These are phyloP conservation scores for Exophiala mesophila DNA, from an alignment of 2,329 filamentous ascomycete genomes.

Conservation along the genomic window DNA sequence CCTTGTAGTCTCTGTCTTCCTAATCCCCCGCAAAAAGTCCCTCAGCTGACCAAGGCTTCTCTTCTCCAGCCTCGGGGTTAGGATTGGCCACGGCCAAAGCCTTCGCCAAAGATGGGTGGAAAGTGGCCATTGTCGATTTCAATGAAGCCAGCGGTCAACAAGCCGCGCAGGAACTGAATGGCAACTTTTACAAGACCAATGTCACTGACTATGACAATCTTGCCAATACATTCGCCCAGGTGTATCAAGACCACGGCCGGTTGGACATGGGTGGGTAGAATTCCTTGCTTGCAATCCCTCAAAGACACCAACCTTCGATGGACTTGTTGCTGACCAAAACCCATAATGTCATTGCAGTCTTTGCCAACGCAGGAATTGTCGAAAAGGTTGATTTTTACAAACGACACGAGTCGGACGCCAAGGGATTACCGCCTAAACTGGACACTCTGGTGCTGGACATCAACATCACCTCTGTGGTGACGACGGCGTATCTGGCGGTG, in stretches of 20 bases:
- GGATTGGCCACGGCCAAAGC: slow-evolving; percentile 40
- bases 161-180: not conserved
- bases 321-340: too few species aligned
- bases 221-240: slow-evolving; percentile 3
- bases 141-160: slow-evolving; percentile 31
- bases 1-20: not conserved
- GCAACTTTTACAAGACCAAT: slow-evolving; percentile 12
- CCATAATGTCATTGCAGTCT: not conserved
- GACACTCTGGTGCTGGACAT: slow-evolving; percentile 44
- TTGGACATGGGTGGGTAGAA: slow-evolving; percentile 10
- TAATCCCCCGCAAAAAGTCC: too few species aligned
- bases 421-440: slow-evolving; percentile 38
- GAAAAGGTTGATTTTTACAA: not conserved
- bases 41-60: too few species aligned
- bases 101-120: slow-evolving; percentile 36
- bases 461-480: slow-evolving; percentile 48
- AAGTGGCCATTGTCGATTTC: slow-evolving; percentile 39
- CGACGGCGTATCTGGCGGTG: slow-evolving; percentile 45
- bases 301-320: too few species aligned
- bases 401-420: not conserved
- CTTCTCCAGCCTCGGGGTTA: slow-evolving; percentile 38
- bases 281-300: too few species aligned
- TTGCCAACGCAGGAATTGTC: not conserved
- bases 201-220: slow-evolving; percentile 4
- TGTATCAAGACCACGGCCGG: slow-evolving; percentile 3